These are phyloP conservation scores for Allomyces arbusculus DNA, from an alignment of 192 early-diverging fungal species.

Conservation along the genomic window DNA sequence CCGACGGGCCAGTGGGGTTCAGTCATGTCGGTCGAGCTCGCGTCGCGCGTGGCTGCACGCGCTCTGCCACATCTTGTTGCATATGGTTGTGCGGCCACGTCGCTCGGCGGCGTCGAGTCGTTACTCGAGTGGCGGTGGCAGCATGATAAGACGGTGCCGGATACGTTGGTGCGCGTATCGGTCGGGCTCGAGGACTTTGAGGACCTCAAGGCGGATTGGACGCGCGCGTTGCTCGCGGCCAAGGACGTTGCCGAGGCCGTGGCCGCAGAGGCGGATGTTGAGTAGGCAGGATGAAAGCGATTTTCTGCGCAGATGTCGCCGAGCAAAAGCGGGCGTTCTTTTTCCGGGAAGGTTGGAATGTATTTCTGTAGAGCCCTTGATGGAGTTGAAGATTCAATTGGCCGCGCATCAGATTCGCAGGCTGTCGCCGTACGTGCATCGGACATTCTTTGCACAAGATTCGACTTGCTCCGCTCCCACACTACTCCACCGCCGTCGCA, in stretches of 20 bases:
- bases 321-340: no score
- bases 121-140: constrained; percentile 44
- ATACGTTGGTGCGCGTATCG: constrained; percentile 32
- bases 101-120: constrained; percentile 42
- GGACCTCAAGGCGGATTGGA: constrained; percentile 40
- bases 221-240: constrained; percentile 17
- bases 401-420: no score
- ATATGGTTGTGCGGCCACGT: constrained; percentile 34
- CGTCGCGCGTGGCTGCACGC: constrained; percentile 19
- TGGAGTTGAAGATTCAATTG: no score
- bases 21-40: constrained; percentile 22
- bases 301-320: no score
- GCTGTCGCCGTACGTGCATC: no score
- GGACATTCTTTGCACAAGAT: no score
- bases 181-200: constrained; percentile 45
- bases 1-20: background rate
- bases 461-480: no score
- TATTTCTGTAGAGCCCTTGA: no score
- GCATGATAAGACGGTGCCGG: constrained; percentile 16
- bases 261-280: no score
- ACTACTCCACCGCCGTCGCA: no score
- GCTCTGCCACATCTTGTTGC: constrained; percentile 17
- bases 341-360: no score
- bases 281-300: no score
- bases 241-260: background rate